Percentiles rank a stretch among this genome's conserved stretches.
These are phyloP conservation scores for Xylariaceae sp. DNA, from an alignment of 2,329 filamentous ascomycete genomes.

Conservation along the genomic window DNA sequence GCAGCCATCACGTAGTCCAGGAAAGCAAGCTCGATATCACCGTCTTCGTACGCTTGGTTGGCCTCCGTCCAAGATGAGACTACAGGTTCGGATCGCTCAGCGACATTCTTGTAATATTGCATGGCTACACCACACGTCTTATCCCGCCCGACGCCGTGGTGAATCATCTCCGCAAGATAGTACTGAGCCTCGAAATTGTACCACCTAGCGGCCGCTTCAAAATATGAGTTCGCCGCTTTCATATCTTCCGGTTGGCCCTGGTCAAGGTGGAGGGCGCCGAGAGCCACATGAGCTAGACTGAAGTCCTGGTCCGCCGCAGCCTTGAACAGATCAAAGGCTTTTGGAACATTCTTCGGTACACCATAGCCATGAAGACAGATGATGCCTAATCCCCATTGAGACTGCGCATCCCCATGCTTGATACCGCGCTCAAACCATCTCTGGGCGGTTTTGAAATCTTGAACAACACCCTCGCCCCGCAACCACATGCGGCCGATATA, in stretches of 20 bases:
- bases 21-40: constrained; percentile 73
- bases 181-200: constrained; percentile 86
- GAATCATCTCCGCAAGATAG: constrained; percentile 81
- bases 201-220: constrained; percentile 77
- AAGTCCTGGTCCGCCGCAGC: constrained; percentile 77
- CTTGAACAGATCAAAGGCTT: constrained; percentile 71
- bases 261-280: constrained; percentile 80
- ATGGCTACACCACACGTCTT: constrained; percentile 71
- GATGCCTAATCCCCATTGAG: constrained; percentile 76
- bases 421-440: constrained; percentile 81
- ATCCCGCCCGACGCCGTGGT: constrained; percentile 74
- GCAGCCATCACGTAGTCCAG: constrained; percentile 81
- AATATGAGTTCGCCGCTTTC: constrained; percentile 74
- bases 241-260: constrained; percentile 68
- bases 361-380: constrained; percentile 79
- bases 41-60: constrained; percentile 72
- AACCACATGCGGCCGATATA: constrained; percentile 87
- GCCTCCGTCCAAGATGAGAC: constrained; percentile 78
- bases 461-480: constrained; percentile 75
- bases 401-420: constrained; percentile 69
- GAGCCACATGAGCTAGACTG: constrained; percentile 71
- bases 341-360: constrained; percentile 57
- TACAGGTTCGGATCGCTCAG: constrained; percentile 65
- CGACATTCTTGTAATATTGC: constrained; percentile 75
- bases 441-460: constrained; percentile 69